A percentile compares a stretch with the other conserved stretches of the same genome.
phyloP scores from a whole-genome alignment of 768 basidiomycete species.

The Kwoniella europaea region DNA sequence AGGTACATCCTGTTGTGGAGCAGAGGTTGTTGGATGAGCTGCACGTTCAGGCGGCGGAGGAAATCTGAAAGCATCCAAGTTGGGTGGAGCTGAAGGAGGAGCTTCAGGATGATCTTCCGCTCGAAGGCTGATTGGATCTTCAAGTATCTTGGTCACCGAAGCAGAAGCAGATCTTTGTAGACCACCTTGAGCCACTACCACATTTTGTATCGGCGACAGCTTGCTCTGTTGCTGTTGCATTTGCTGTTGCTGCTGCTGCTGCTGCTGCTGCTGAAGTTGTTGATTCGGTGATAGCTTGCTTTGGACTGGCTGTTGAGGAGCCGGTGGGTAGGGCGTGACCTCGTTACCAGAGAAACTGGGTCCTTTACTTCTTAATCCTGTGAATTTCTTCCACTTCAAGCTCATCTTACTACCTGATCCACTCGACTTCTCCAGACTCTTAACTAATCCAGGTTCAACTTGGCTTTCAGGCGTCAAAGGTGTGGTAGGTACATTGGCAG shows the following conservation, averaged over 20 bases:
- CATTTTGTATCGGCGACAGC: constrained; percentile 1
- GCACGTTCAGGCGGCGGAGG: constrained; percentile 17
- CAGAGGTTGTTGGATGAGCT: constrained; percentile 1
- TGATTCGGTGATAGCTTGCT: constrained; percentile 2
- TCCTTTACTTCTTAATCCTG: constrained; percentile 34
- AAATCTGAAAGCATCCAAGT: constrained; percentile 41
- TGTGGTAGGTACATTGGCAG: constrained; percentile 31
- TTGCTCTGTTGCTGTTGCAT: constrained; percentile 8
- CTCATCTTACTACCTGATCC: constrained; percentile 44
- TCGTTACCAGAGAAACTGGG: constrained; percentile 19
- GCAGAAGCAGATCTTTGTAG: constrained; percentile 18
- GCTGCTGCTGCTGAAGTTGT: constrained; percentile 14
- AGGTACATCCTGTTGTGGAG: background rate
- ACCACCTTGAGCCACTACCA: background rate
- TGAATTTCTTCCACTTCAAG: constrained; percentile 44
- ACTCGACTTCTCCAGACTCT: constrained; percentile 39
- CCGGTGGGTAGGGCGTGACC: constrained; percentile 12
- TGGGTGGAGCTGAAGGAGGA: constrained; percentile 19
- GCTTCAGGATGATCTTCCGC: constrained; percentile 1
- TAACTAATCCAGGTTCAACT: constrained; percentile 12
- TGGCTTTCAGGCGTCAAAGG: constrained; percentile 25
- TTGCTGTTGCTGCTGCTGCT: constrained; percentile 14
- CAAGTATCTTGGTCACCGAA: constrained; percentile 19
- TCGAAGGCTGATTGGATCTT: constrained; percentile 32
- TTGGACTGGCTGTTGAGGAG: background rate